Evolutionary conservation across 306 rosid species (phyloP).

Genomic region (Cucumis cinereus): DNA sequence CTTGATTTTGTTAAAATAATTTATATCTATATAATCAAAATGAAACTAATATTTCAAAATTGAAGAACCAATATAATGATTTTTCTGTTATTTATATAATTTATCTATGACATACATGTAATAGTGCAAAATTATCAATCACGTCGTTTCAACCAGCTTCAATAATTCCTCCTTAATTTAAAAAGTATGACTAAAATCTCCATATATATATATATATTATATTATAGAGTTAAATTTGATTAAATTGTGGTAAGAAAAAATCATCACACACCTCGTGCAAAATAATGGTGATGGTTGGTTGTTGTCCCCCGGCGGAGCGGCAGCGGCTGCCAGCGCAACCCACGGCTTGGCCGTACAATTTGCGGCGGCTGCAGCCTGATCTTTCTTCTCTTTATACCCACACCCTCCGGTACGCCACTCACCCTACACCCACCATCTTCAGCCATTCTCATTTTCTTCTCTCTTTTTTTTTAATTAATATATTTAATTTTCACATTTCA

Average conservation of each 20-base stretch:
- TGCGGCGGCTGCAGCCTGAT: background rate
- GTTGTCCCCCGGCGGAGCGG: background rate
- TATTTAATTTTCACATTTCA: background rate
- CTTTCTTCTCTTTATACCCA: constrained; percentile 27
- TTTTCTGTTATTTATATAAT: no score
- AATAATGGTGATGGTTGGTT: background rate
- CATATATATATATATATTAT: no score
- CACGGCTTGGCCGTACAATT: background rate
- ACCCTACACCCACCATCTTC: constrained; percentile 36
- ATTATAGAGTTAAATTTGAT: background rate
- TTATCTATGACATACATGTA: no score
- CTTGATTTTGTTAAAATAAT: no score
- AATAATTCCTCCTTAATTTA: no score
- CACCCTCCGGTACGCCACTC: constrained; percentile 68
- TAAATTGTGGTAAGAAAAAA: background rate
- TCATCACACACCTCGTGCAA: background rate
- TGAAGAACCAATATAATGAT: no score
- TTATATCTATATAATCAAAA: no score
- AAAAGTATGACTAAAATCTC: no score
- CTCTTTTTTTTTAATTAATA: background rate
- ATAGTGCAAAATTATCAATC: no score
- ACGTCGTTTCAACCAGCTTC: no score
- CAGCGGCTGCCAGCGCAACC: background rate
- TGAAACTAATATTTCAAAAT: no score
- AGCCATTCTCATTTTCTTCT: constrained; percentile 12